phyloP scores from a whole-genome alignment of 164 flowering plant genomes.

The Pachysandra terminalis region DNA sequence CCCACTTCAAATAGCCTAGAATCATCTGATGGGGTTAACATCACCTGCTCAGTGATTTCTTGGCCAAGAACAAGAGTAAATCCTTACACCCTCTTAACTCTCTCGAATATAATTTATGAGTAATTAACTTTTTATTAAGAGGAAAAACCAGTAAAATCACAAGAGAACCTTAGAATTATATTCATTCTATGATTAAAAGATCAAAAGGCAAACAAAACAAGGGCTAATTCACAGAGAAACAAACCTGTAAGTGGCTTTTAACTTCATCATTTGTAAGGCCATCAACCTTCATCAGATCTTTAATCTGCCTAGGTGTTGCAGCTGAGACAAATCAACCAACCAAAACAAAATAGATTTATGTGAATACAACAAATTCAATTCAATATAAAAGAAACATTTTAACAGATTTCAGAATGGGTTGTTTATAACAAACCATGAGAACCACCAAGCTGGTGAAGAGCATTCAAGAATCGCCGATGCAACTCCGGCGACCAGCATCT shows the following conservation, averaged over 20 bases:
- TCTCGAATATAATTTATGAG: no score
- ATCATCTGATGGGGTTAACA: no score
- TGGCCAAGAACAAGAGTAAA: no score
- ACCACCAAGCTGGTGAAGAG: conserved; percentile 93
- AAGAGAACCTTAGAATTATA: no score
- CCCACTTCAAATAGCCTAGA: no score
- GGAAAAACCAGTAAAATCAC: no score
- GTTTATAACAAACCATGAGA: conserved; percentile 56
- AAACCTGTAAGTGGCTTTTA: conserved; percentile 96
- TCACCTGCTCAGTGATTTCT: no score
- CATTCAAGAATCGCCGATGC: conserved; percentile 66
- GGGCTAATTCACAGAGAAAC: conserved; percentile 8
- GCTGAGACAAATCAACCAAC: conserved; percentile 34
- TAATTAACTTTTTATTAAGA: no score
- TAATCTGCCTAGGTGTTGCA: conserved; percentile 94
- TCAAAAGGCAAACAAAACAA: no score
- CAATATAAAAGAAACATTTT: neutral
- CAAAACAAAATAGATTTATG: neutral
- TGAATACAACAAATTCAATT: neutral
- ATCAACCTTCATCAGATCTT: conserved; percentile 94
- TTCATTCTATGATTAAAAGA: no score
- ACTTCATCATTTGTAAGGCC: conserved; percentile 98
- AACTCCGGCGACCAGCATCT: conserved; percentile 92
- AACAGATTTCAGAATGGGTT: neutral
- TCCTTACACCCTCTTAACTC: no score